Conservation (phyloP, 1,284 basidiomycete genomes). For the Paramarasmius palmivorus region DNA sequence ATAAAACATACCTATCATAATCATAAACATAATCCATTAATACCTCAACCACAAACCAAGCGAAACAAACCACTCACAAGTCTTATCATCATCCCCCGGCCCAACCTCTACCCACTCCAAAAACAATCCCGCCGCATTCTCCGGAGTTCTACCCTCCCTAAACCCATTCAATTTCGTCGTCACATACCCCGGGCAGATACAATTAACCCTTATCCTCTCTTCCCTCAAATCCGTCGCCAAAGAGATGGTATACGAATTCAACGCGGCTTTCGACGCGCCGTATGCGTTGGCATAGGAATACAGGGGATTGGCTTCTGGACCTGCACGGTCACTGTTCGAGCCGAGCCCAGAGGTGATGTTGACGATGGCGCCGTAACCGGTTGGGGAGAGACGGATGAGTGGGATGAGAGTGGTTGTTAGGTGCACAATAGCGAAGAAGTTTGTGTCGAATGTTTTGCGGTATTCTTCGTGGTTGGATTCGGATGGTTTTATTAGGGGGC, state of each 20-base stretch:
- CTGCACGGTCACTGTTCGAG: conserved; percentile 16
- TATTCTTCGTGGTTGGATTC: conserved; percentile 31
- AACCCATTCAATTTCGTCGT: conserved; percentile 41
- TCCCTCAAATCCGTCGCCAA: conserved; percentile 16
- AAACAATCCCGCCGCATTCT: conserved; percentile 37
- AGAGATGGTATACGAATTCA: conserved; percentile 17
- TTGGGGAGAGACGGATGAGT: conserved; percentile 27
- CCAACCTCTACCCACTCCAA: conserved; percentile 35
- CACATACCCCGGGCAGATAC: conserved; percentile 41
- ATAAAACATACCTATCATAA: no score
- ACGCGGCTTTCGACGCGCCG: conserved; percentile 17
- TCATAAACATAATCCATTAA: no score
- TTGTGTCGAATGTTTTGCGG: conserved; percentile 38
- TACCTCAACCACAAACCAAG: no score
- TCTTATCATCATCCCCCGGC: conserved; percentile 23
- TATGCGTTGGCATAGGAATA: conserved; percentile 9
- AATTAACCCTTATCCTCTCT: conserved; percentile 32
- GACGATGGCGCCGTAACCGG: conserved; percentile 23
- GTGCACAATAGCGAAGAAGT: conserved; percentile 38
- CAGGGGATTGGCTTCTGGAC: no score
- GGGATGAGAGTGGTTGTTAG: conserved; percentile 35
- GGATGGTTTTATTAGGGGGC: conserved; percentile 30
- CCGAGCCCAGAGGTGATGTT: no score
- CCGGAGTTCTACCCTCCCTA: conserved; percentile 34
- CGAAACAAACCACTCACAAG: neutral